These are phyloP conservation scores for Calonectria montana DNA, from an alignment of 2,329 filamentous ascomycete species.

Conservation along the genomic window DNA sequence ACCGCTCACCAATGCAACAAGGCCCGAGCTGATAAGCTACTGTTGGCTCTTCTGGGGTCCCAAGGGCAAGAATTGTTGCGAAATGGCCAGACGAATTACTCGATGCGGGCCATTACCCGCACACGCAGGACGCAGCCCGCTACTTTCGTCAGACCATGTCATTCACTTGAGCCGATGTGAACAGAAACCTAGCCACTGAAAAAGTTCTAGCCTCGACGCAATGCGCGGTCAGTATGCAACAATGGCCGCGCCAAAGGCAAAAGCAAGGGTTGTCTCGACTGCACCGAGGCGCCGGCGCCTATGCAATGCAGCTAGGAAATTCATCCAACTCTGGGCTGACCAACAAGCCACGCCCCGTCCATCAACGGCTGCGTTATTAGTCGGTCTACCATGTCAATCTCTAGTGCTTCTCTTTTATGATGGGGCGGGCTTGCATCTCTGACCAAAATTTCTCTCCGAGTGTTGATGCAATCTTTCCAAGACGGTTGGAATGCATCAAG, in stretches of 20 bases:
- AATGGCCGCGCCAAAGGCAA: slow-evolving; percentile 32
- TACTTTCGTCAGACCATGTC: slow-evolving; percentile 23
- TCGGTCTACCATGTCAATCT: slow-evolving; percentile 8
- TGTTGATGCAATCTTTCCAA: not conserved
- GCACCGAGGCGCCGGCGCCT: slow-evolving; percentile 37
- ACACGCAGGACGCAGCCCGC: slow-evolving; percentile 22
- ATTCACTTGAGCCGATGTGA: slow-evolving; percentile 27
- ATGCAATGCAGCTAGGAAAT: slow-evolving; percentile 34
- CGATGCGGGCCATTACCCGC: slow-evolving; percentile 30
- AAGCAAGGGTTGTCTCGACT: slow-evolving; percentile 18
- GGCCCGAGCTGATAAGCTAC: not conserved
- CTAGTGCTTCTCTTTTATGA: not conserved
- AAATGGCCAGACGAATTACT: slow-evolving; percentile 26
- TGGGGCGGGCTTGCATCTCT: slow-evolving; percentile 1
- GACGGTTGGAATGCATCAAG: slow-evolving; percentile 9
- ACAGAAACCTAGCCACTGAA: slow-evolving; percentile 27
- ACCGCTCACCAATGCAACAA: not conserved
- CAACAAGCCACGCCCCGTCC: slow-evolving; percentile 9
- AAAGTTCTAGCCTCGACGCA: slow-evolving; percentile 26
- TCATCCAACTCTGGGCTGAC: slow-evolving; percentile 16
- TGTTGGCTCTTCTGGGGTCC: not conserved
- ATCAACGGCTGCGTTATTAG: slow-evolving; percentile 8
- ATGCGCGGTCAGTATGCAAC: slow-evolving; percentile 29
- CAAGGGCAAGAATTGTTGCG: slow-evolving; percentile 25
- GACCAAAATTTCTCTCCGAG: slow-evolving; percentile 4